Conservation (phyloP, 352 stramenopile species). For the Pythium dissotocum region DNA sequence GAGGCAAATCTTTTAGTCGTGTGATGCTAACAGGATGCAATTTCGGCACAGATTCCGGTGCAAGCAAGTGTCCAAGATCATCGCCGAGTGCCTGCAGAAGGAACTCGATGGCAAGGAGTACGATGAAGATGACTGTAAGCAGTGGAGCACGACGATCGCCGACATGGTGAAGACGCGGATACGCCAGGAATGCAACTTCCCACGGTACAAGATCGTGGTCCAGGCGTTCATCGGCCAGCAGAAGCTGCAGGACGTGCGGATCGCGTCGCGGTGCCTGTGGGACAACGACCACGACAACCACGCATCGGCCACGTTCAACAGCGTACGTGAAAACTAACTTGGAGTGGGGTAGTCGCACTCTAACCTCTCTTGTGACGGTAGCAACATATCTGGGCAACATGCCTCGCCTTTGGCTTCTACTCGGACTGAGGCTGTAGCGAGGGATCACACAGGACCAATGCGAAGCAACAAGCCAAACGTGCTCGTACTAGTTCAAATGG, state of each 20-base stretch:
- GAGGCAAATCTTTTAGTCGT: neutral
- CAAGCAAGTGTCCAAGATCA: slow-evolving; percentile 75
- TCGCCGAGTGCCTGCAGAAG: slow-evolving; percentile 61
- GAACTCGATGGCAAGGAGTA: slow-evolving; percentile 78
- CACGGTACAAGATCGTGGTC: slow-evolving; percentile 93
- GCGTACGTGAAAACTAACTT: slow-evolving; percentile 40
- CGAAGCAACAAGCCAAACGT: neutral
- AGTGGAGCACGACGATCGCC: slow-evolving; percentile 64
- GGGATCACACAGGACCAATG: no score
- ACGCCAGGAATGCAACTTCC: slow-evolving; percentile 66
- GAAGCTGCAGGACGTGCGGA: slow-evolving; percentile 91
- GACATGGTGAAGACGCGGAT: slow-evolving; percentile 67
- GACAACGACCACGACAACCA: slow-evolving; percentile 95
- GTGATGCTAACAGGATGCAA: neutral
- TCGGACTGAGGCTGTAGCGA: slow-evolving; percentile 53
- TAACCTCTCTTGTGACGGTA: slow-evolving; percentile 20
- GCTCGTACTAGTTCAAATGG: slow-evolving; percentile 12
- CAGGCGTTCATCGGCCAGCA: slow-evolving; percentile 94
- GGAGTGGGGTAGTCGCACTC: neutral
- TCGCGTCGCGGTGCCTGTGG: slow-evolving; percentile 94
- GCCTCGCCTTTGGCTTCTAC: slow-evolving; percentile 91
- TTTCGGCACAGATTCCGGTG: slow-evolving; percentile 55
- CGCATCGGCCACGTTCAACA: slow-evolving; percentile 85
- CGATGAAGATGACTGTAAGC: slow-evolving; percentile 68
- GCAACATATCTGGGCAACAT: slow-evolving; percentile 89